These are phyloP conservation scores for Oligophagozyma castellii DNA, from an alignment of 1,139 yeast genomes.

Conservation along the genomic window DNA sequence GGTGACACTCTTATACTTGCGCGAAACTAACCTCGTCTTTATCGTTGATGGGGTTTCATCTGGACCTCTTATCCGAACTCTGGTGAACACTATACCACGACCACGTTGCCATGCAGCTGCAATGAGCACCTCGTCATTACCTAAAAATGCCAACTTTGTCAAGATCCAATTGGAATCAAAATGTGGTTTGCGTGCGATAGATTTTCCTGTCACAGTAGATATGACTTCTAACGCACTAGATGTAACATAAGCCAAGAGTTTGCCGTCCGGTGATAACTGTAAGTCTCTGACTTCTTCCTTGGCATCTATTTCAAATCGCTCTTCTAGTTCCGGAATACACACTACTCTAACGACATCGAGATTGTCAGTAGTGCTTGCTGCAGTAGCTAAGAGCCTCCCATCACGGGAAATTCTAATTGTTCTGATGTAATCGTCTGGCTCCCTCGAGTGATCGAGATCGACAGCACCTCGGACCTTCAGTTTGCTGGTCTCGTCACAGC, in stretches of 20 bases:
- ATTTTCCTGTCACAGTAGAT: constrained; percentile 28
- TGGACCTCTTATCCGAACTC: constrained; percentile 21
- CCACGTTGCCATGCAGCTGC: constrained; percentile 39
- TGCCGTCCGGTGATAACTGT: constrained; percentile 35
- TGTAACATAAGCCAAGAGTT: constrained; percentile 45
- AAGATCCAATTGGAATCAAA: constrained; percentile 28
- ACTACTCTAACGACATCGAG: constrained; percentile 36
- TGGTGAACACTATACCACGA: constrained; percentile 28
- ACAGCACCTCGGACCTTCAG: constrained; percentile 43
- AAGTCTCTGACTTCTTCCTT: constrained; percentile 38
- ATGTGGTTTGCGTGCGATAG: constrained; percentile 25
- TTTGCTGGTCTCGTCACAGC: constrained; percentile 29
- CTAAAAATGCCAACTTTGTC: constrained; percentile 47
- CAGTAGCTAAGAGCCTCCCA: constrained; percentile 45
- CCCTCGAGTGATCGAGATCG: constrained; percentile 25
- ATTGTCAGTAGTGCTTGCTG: constrained; percentile 44
- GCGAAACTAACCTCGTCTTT: constrained; percentile 34
- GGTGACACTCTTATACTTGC: constrained; percentile 51
- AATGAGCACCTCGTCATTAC: constrained; percentile 36
- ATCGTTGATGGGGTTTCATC: constrained; percentile 28
- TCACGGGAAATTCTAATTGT: constrained; percentile 39
- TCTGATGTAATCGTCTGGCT: constrained; percentile 47
- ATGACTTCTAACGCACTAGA: constrained; percentile 38
- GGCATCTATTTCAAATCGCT: constrained; percentile 39
- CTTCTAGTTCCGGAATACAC: too few species aligned